Percentiles rank a stretch among this genome's conserved stretches.
Evolutionary conservation across 1,139 yeast genomes (phyloP).

Genomic region (Saccharomycopsis hybrid): DNA sequence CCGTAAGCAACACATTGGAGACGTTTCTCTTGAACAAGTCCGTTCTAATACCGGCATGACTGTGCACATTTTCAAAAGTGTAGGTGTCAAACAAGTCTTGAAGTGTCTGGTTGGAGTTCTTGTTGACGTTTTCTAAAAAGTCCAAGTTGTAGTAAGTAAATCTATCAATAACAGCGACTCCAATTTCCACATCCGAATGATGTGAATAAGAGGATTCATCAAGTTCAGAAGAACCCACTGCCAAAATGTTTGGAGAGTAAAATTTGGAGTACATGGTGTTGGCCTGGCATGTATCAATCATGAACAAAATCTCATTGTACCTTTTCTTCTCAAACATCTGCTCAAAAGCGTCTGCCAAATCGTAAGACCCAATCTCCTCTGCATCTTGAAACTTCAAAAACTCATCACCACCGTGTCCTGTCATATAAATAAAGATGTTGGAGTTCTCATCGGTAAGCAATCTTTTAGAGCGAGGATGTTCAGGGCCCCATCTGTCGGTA

Average conservation of each 20-base stretch:
- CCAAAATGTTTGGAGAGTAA: constrained; percentile 86
- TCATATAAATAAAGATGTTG: constrained; percentile 87
- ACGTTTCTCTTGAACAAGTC: constrained; percentile 69
- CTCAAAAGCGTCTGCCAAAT: constrained; percentile 93
- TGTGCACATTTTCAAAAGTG: constrained; percentile 79
- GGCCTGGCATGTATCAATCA: constrained; percentile 99
- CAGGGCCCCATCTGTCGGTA: constrained; percentile 93
- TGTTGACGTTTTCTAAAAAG: constrained; percentile 73
- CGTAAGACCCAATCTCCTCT: constrained; percentile 93
- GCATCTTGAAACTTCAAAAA: constrained; percentile 97
- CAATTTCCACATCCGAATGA: constrained; percentile 91
- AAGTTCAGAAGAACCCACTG: constrained; percentile 87
- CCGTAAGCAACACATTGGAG: constrained; percentile 72
- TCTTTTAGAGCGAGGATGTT: constrained; percentile 88
- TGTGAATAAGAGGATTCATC: constrained; percentile 94
- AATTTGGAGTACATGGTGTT: constrained; percentile 93
- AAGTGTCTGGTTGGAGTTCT: constrained; percentile 67
- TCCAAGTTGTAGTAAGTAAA: constrained; percentile 91
- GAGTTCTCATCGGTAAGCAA: constrained; percentile 89
- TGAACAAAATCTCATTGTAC: constrained; percentile 89
- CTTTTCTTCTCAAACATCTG: constrained; percentile 96
- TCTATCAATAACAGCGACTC: constrained; percentile 96
- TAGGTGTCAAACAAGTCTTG: constrained; percentile 80
- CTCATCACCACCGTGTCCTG: constrained; percentile 99
- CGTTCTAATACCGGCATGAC: constrained; percentile 85